Evolutionary conservation across 1,284 basidiomycete species (phyloP), one percentile per base, ranked within the genome.

Genomic region (Anthracocystis panici-leucophaei): DNA sequence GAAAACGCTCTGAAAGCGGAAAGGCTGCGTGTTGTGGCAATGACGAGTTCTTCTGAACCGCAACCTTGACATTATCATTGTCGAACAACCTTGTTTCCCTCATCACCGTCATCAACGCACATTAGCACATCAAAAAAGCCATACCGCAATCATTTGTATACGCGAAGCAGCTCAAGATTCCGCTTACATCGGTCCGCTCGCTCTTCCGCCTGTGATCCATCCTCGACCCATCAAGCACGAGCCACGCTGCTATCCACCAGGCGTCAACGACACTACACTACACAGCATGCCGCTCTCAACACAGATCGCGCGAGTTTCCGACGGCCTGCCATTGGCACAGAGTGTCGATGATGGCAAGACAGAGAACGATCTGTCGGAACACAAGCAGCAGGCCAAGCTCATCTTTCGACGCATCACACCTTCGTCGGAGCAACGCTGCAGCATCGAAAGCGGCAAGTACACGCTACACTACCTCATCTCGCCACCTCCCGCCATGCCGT

Each of bases 351-450:
- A 85, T 45, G 76, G 75, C 62, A 83, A 97, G 94, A 96, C 93
- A 74, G 95, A 97, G 86, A 91, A 92, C 82, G 90, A 92, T 65
- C 88, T 99, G 52, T 93, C 95, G 80, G 96, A 98, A 87, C 94
- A 97, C 89, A 99, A 98, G 86, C 96, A 98, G 82, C 96, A 99
- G 86, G 91, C 95, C 52, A 99, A 99, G 87, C 90, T 98, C 80
- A 92, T 99, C 82, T 97, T 98, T 85, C 90, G 95, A 63, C 91
- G 96, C 51, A 91, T 99, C 85, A 81, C 77, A 7, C 91, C 94
- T 42, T 94, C 96, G 82, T 92, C 93, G 21, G 97, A 99, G 86
- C 93, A 95, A 16, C 90, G 92, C 33, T 97, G 96, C 86, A 97
- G 94, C 10, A 99, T 99, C 83, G 97, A 99, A 86, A 95, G 93